These are phyloP conservation scores for Malus domestica DNA, from an alignment of 306 rosid species.

Conservation along the genomic window ASM211411v1 NC_041791.1:23509501-23510000, in stretches of 20 bases:
- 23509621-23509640: not conserved
- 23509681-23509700: not conserved
- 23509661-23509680: not conserved
- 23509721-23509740: constrained; percentile 27
- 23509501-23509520: constrained; percentile 21
- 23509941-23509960: not conserved
- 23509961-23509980: not conserved
- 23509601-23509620: not conserved
- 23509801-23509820: constrained; percentile 41
- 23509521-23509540: constrained; percentile 17
- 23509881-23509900: not conserved
- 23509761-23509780: constrained; percentile 25
- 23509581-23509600: too few species aligned
- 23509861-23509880: constrained; percentile 21
- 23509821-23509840: constrained; percentile 37
- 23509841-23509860: constrained; percentile 33
- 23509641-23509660: not conserved
- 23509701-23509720: not conserved
- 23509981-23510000: not conserved
- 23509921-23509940: not conserved
- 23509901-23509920: not conserved
- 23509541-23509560: constrained; percentile 32
- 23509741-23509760: constrained; percentile 33
- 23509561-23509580: constrained; percentile 11
- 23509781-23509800: constrained; percentile 39